Conservation (phyloP, 495 filamentous ascomycete genomes). For the Penicilliopsis zonata region DNA sequence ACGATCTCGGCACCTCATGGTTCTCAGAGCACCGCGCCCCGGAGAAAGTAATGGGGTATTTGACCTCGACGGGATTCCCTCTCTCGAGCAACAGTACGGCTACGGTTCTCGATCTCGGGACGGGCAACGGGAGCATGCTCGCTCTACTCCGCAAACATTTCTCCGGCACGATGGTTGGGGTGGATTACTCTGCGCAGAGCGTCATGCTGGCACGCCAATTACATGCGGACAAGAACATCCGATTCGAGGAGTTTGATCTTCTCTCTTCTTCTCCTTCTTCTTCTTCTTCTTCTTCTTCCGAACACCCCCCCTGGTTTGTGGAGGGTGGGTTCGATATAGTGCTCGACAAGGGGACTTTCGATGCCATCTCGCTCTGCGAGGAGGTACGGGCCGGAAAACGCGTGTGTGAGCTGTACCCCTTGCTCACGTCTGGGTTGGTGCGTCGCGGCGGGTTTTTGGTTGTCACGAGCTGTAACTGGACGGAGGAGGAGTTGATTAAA, state of each 20-base stretch:
- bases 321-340: slow-evolving; percentile 65
- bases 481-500: slow-evolving; percentile 65
- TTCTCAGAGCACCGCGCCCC: slow-evolving; percentile 41
- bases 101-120: slow-evolving; percentile 66
- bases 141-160: slow-evolving; percentile 57
- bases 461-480: slow-evolving; percentile 97
- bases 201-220: slow-evolving; percentile 54
- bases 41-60: slow-evolving; percentile 33
- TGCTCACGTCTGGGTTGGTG: slow-evolving; percentile 51
- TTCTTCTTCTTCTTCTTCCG: background rate
- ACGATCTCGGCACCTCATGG: slow-evolving; percentile 39
- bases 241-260: slow-evolving; percentile 71
- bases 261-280: slow-evolving; percentile 37
- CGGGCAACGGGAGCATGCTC: slow-evolving; percentile 83
- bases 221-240: slow-evolving; percentile 26
- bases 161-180: slow-evolving; percentile 58
- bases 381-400: slow-evolving; percentile 27
- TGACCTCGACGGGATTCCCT: slow-evolving; percentile 25
- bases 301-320: slow-evolving; percentile 14
- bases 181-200: slow-evolving; percentile 72
- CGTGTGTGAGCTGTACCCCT: slow-evolving; percentile 62
- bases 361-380: slow-evolving; percentile 68
- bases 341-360: slow-evolving; percentile 94
- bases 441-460: slow-evolving; percentile 59
- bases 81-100: slow-evolving; percentile 22